Evolutionary conservation across 768 basidiomycete species (phyloP), one percentile per base, ranked within the genome.

Genomic region (Tylopilus vinaceipallidus): DNA sequence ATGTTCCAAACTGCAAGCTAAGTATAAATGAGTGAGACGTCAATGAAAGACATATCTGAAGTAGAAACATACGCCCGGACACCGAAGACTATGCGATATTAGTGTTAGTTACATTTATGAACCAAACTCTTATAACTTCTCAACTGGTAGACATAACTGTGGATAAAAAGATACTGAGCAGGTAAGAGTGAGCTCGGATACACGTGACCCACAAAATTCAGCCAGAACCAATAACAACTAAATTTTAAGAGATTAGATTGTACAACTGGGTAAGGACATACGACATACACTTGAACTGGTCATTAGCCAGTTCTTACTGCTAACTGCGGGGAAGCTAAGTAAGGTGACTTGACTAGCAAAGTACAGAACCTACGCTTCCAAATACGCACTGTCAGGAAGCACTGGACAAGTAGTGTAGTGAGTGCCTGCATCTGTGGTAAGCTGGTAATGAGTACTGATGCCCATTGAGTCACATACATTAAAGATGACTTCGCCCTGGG

Each of bases 401-500:
- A 72, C 65, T 83, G 82, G 6, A 82, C 81, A 19, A 80, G 61
- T 35, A 73, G 65, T 6, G 73, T 77, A 12, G 77, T 81, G 19
- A 79, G 59, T 26, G 71, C 56, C 63, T 64, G 12, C 3, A 30
- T 14, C 13, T 7, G 17, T 39, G 24, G 43, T 63, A 27, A 57
- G 30, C 10, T 14, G 37, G 23, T 23, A 32, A 20, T 13, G 16
- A 13, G 16, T 24, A 27, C 10, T 13, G n/a, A 23, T 45, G 17
- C 8, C 0, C 16, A 49, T 26, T 2, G 9, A 39, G 2, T 12
- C 3, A 22, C 57, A 11, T 49, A 64, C 80, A 59, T 78, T 81
- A 59, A 80, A 78, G 19, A 79, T 58, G 12, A 79, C 72, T 59
- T 77, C 75, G 20, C 73, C 66, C 78, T 79, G 19, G 30, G n/a